Evolutionary conservation across 371 early-diverging fungal genomes (phyloP), one percentile per base, ranked within the genome.

Genomic region (Zancudomyces culisetae): DNA sequence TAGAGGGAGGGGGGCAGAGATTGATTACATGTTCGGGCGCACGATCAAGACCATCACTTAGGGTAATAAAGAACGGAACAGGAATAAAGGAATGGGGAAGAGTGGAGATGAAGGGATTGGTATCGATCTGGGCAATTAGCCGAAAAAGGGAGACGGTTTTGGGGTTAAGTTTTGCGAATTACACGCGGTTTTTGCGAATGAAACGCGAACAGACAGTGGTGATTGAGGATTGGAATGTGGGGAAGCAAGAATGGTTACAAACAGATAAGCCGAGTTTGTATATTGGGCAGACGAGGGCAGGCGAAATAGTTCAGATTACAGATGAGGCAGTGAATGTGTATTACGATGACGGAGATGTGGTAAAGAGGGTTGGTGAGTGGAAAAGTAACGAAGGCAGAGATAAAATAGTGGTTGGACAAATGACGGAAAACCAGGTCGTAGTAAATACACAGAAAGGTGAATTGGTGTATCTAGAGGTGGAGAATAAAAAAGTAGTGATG

Each of bases 11-110:
- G 19, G 54, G 47, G 27, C 24, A 51, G 27, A 51, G 84, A 42
- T 70, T 92, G 43, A 81, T 93, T 1, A 79, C 90, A n/a, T 90
- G 90, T 57, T 81, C 85, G 3, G 92, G 93, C 0, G 72, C 65
- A 2, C 73, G 71, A 48, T 74, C 77, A 50, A 76, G 80, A 55
- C 87, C 89, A 4, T 71, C 79, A 0, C 62, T 95, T 43, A 72
- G 90, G 24, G 69, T 90, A 3, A 76, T 95, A 26, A 74, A 86
- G 42, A 87, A 83, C 62, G 94, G 96, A 8, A 74, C 91, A 30
- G 92, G 89, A 12, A 78, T 94, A 41, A 65, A 72, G n/a, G 75
- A 75, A 48, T 60, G 76, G 20, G 76, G 72, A 1, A 55, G 59
- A 0, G 29, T 85, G 28, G 71, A 73, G 18, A 68, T 86, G 23